Evolutionary conservation across 371 early-diverging fungal genomes (phyloP).

Genomic region (Zychaea mexicana): DNA sequence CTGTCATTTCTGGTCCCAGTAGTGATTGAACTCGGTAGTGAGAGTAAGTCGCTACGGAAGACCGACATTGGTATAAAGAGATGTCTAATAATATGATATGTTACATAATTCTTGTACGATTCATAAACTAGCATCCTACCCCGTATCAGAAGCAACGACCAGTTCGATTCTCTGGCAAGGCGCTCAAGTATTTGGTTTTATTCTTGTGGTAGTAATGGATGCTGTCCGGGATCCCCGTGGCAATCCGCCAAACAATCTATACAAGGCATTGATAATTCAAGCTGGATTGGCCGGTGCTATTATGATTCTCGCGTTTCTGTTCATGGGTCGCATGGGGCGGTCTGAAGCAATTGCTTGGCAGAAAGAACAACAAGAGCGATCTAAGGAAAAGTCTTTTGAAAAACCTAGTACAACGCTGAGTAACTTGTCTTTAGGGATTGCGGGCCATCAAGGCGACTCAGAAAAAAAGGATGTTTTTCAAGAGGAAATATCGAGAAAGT

Average conservation of each 20-base stretch:
- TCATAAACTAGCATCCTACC: slow-evolving; percentile 56
- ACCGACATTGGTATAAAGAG: no score
- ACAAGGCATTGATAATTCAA: slow-evolving; percentile 32
- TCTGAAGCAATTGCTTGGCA: slow-evolving; percentile 15
- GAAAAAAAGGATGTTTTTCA: background rate
- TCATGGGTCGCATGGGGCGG: slow-evolving; percentile 23
- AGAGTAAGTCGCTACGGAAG: slow-evolving; percentile 49
- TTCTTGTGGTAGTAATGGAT: slow-evolving; percentile 48
- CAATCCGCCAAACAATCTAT: slow-evolving; percentile 29
- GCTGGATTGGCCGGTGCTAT: slow-evolving; percentile 26
- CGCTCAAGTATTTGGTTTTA: slow-evolving; percentile 51
- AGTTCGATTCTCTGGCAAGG: slow-evolving; percentile 55
- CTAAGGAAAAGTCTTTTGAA: background rate
- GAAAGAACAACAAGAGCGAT: background rate
- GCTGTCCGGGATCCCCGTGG: slow-evolving; percentile 32
- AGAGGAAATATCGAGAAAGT: no score
- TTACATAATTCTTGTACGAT: no score
- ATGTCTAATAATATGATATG: no score
- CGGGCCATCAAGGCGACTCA: background rate
- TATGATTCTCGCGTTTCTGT: slow-evolving; percentile 17
- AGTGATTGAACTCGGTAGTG: slow-evolving; percentile 55
- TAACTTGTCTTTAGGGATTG: background rate
- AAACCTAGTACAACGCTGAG: background rate
- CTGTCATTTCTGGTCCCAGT: slow-evolving; percentile 53
- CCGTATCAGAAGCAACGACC: slow-evolving; percentile 53